Evolutionary conservation across 2,329 filamentous ascomycete genomes (phyloP), one percentile per base, ranked within the genome.

Genomic region (Tothia fuscella): DNA sequence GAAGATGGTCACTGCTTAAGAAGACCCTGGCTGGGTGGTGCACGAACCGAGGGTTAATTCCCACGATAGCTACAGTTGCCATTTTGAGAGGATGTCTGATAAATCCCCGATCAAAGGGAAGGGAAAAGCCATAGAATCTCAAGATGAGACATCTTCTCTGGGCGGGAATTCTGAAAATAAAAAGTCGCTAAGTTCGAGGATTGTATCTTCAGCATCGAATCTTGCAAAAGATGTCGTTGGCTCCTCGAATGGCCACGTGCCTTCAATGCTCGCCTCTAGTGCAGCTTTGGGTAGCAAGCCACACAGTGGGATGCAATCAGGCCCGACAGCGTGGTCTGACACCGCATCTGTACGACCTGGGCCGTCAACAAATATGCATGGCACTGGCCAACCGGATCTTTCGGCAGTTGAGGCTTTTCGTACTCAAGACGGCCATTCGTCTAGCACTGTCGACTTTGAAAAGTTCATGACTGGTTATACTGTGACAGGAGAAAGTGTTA

Each of bases 251-350:
- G 19, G 24, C 21, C 19, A 40, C 28, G 28, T 14, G 14, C 20
- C 36, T 24, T 4, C 12, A 16, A 16, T 33, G 6, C 13, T 40
- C 7, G 20, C 36, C 6, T 44, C 42, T 19, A 32, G 26, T 25
- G 4, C 36, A 3, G 26, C 26, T 32, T 12, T 33, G 30, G 42
- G 21, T 17, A 26, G 14, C 34, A 40, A 44, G 42, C 25, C 35
- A n/a, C 42, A 21, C 9, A 20, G 32, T 10, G 21, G 32, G n/a
- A 21, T 20, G 14, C 21, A 24, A 9, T 31, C 36, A 20, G 36
- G 21, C n/a, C 13, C 20, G 14, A 19, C 22, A 13, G 19, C 20
- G 7, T 44, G 25, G 26, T 16, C 13, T 14, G 36, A 37, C 22
- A 22, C 24, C n/a, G 31, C 19, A 17, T 12, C 33, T 25, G 9